Conservation (phyloP, 176 grass and related monocot species). For the Hordeum vulgare region MorexV3_pseudomolecules_assembly NC_058519.1:478057377-478057876, state of each 20-base stretch:
- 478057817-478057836: not conserved
- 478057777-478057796: constrained; percentile 48
- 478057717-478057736: not conserved
- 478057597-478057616: not conserved
- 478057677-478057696: constrained; percentile 32
- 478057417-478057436: no score
- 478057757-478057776: constrained; percentile 31
- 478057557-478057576: not conserved
- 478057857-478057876: constrained; percentile 11
- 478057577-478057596: not conserved
- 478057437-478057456: no score
- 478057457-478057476: not conserved
- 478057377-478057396: no score
- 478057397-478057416: no score
- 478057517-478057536: not conserved
- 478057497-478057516: not conserved
- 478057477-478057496: not conserved
- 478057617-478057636: not conserved
- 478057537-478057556: not conserved
- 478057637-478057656: not conserved
- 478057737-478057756: not conserved
- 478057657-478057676: constrained; percentile 32
- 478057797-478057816: constrained; percentile 13
- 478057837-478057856: not conserved
- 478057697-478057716: not conserved